phyloP scores from a whole-genome alignment of 805 yeast species.

The Vanderwaltozyma yarrowii region DNA sequence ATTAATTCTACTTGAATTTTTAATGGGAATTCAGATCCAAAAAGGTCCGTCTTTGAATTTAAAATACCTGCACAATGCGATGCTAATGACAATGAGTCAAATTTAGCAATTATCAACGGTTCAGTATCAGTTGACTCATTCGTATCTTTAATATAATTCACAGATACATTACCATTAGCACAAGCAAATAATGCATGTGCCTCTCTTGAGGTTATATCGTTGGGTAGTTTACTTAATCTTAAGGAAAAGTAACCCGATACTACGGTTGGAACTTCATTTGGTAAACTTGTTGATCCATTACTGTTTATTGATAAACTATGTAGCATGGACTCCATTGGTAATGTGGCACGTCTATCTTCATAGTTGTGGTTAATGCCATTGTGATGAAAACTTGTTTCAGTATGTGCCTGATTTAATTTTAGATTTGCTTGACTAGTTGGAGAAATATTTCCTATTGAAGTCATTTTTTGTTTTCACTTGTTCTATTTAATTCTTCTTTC shows the following conservation, averaged over 20 bases:
- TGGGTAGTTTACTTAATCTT: conserved; percentile 46
- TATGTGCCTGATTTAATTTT: neutral
- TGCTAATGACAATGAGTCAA: conserved; percentile 34
- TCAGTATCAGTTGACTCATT: conserved; percentile 13
- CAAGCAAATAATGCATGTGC: conserved; percentile 54
- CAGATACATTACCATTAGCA: conserved; percentile 46
- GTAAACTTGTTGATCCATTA: conserved; percentile 2
- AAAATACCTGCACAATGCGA: conserved; percentile 30
- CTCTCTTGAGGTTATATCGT: conserved; percentile 53
- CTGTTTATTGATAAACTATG: conserved; percentile 11
- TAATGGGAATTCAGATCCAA: conserved; percentile 36
- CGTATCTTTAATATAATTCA: conserved; percentile 37
- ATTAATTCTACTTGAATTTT: conserved; percentile 31
- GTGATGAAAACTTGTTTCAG: neutral
- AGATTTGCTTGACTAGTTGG: neutral
- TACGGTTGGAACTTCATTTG: neutral
- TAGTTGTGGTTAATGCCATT: neutral
- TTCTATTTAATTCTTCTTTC: neutral
- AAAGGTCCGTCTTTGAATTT: conserved; percentile 31
- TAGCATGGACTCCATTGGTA: conserved; percentile 8
- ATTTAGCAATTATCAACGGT: conserved; percentile 33
- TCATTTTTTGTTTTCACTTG: neutral
- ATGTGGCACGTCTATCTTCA: neutral
- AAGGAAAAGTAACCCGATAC: conserved; percentile 14
- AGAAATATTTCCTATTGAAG: neutral